Evolutionary conservation across 2,329 filamentous ascomycete genomes (phyloP), one percentile per base, ranked within the genome.

Genomic region (Metarhizium guizhouense): DNA sequence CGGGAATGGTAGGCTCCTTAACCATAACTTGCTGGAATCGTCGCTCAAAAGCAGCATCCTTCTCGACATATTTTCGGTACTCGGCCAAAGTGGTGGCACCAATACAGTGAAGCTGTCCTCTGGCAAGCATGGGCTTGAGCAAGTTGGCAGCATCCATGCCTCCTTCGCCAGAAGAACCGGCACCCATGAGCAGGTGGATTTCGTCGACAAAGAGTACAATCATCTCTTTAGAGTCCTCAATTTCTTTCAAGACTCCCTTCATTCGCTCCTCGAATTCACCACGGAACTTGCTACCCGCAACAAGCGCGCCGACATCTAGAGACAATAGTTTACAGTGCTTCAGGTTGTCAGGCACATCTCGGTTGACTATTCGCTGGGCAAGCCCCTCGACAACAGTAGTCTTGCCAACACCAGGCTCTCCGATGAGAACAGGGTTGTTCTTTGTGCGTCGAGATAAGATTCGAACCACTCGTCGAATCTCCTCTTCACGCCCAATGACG

Each of bases 181-280:
- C 94, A 57, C 94, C 94, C 94, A 99, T 99, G 59, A 99, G 85
- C 60, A 99, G 81, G 75, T 99, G 94, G 62, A 99, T 99, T 72
- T 99, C 94, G 72, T 99, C 94, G 62, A 99, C 94, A 65, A 99
- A 99, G 60, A 99, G 85, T 53, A 99, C 87, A 67, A 99, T 96
- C 78, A 92, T 96, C 56, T 97, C 93, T 70, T 94, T 95, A 53
- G 91, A 90, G 56, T 95, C 86, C 63, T 92, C 83, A 57, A 99
- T 96, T 75, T 99, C 94, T 72, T 97, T 99, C 65, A 99, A 74
- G 5, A 99, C 94, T 55, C 93, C 92, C 81, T 99, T 99, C 92
- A 99, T 97, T 64, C 94, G 85, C 78, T 99, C 94, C 71, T 99
- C 94, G 58, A 99, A 99, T 71, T 99, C 94, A 76, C 94, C 94